phyloP scores from a whole-genome alignment of 768 basidiomycete genomes.

The Sarcodon sp. region DNA sequence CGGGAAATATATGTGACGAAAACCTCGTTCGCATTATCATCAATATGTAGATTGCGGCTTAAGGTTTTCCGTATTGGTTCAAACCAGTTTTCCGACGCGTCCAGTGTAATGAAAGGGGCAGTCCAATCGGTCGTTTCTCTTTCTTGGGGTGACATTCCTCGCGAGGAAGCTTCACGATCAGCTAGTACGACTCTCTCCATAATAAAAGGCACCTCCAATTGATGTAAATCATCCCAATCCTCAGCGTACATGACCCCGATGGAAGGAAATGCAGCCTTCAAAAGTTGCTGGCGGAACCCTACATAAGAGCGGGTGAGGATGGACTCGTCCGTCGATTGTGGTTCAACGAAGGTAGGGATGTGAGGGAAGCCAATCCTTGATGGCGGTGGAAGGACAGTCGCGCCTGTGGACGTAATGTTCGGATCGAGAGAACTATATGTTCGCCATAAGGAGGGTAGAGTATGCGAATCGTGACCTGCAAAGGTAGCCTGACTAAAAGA shows the following conservation, averaged over 20 bases:
- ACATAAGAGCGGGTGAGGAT: slow-evolving; percentile 15
- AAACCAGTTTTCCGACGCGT: slow-evolving; percentile 52
- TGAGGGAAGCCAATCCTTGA: slow-evolving; percentile 26
- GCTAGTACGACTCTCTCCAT: slow-evolving; percentile 68
- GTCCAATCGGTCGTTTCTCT: slow-evolving; percentile 28
- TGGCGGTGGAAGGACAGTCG: slow-evolving; percentile 25
- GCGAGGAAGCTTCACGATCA: slow-evolving; percentile 27
- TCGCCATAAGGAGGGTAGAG: slow-evolving; percentile 68
- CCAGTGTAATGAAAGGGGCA: slow-evolving; percentile 28
- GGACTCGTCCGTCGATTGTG: slow-evolving; percentile 12
- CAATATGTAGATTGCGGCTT: slow-evolving; percentile 21
- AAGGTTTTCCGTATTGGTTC: slow-evolving; percentile 25
- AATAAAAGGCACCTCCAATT: slow-evolving; percentile 57
- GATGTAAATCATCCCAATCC: slow-evolving; percentile 69
- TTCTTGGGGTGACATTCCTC: neutral
- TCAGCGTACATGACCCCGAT: slow-evolving; percentile 39
- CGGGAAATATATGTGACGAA: slow-evolving; percentile 58
- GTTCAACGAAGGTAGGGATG: slow-evolving; percentile 44
- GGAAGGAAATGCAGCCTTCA: slow-evolving; percentile 13
- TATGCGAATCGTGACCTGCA: slow-evolving; percentile 37
- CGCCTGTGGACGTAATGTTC: slow-evolving; percentile 25
- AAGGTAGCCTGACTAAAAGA: neutral
- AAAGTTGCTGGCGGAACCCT: slow-evolving; percentile 58
- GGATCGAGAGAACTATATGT: slow-evolving; percentile 54
- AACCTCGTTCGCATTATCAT: slow-evolving; percentile 29